phyloP scores from a whole-genome alignment of 345 rosid species.

The Moricandia arvensis region DNA sequence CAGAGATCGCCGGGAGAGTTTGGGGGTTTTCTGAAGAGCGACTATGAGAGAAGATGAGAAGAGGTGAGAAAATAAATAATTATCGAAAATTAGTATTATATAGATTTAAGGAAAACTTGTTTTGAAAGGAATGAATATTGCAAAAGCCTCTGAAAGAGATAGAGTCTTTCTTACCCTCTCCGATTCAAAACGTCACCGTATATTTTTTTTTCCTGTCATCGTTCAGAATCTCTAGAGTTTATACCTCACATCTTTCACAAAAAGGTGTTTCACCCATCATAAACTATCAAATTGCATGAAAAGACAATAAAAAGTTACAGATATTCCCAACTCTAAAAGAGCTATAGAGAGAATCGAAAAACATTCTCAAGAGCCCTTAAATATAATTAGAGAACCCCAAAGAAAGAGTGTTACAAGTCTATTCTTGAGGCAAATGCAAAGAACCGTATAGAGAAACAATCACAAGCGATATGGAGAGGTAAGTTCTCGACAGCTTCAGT shows the following conservation, averaged over 20 bases:
- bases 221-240: background rate
- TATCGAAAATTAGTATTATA: background rate
- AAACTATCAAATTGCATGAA: background rate
- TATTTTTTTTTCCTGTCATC: background rate
- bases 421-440: background rate
- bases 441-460: background rate
- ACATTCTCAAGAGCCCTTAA: background rate
- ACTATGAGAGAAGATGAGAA: background rate
- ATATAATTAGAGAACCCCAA: background rate
- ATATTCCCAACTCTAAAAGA: background rate
- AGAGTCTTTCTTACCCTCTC: constrained; percentile 11
- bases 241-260: background rate
- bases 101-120: constrained; percentile 30
- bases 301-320: background rate
- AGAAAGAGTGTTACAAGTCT: background rate
- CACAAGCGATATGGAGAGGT: background rate
- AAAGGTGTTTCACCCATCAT: background rate
- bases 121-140: constrained; percentile 21
- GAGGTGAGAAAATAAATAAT: background rate
- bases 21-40: constrained; percentile 21
- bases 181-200: background rate
- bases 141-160: background rate
- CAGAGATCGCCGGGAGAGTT: constrained; percentile 29
- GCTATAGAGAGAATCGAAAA: constrained; percentile 8
- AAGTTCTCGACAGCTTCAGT: background rate